Base-by-base conservation (phyloP, 2,329 filamentous ascomycete genomes). In the Aphanoascus verrucosus region DNA sequence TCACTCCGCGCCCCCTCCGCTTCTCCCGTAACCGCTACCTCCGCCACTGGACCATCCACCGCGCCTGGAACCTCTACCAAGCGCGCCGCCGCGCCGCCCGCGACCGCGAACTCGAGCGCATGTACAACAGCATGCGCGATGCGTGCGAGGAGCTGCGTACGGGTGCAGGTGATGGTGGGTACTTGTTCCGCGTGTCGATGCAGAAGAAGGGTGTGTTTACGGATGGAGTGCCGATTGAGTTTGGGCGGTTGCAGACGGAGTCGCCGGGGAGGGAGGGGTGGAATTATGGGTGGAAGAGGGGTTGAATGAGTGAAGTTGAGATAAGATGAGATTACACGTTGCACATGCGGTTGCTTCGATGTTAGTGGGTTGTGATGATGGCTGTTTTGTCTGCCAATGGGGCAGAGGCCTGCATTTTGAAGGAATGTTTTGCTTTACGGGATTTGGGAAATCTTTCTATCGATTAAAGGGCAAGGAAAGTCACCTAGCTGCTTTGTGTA, bases 31-130 rank as follows among this genome's bases (percentile, higher is more conserved):
- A 85, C 70, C 84, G 93, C 54, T 80, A 83, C 70, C 82, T 98
- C 59, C 87, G 93, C 45, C 93, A 98, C 77, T 98, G 93, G 93
- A 97, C 93, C 49, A 97, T 98, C 70, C 90, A 97, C 76, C 89
- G 93, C 62, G 91, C 91, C 19, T 97, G 90, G 88, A 78, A 87
- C 63, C 77, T 97, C 31, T 85, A 85, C 72, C 82, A 84, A 63
- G 79, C 83, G 61, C 80, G 86, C 66, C 78, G 83, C 63, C 82
- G 83, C 47, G 75, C 79, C 59, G 72, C 74, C 35, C 77, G 82
- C 49, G 78, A 86, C 66, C 73, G 77, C 52, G 87, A 90, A 67
- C 78, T 96, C 45, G 81, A 88, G 72, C 77, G 86, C 41, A 81
- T 82, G 74, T 89, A 90, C 72, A 84, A 87, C 65, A 81, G 81